These are phyloP conservation scores for Hapsidospora chrysogenum DNA, from an alignment of 495 filamentous ascomycete genomes.

Conservation along the genomic window DNA sequence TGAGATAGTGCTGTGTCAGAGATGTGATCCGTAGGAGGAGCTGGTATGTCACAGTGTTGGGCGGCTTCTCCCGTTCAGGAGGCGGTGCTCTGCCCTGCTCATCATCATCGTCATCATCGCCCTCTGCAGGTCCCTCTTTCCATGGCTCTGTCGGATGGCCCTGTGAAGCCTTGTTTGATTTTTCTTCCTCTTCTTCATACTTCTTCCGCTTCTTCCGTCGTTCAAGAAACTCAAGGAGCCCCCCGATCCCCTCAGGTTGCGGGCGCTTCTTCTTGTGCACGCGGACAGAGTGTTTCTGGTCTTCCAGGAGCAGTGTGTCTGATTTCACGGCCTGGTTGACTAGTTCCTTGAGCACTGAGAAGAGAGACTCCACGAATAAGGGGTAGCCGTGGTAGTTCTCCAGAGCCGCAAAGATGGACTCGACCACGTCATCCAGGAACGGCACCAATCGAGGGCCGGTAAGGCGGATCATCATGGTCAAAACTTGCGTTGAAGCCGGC, in stretches of 20 bases:
- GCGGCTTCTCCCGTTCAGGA: conserved; percentile 28
- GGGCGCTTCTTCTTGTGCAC: conserved; percentile 18
- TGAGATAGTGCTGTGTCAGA: conserved; percentile 70
- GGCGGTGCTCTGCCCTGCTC: conserved; percentile 7
- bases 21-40: conserved; percentile 52
- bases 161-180: not conserved
- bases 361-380: conserved; percentile 67
- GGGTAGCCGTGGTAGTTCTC: conserved; percentile 92
- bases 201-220: conserved; percentile 2
- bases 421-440: conserved; percentile 81
- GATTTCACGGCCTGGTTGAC: conserved; percentile 65
- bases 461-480: conserved; percentile 86
- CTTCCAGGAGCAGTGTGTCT: conserved; percentile 33
- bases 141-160: conserved; percentile 7
- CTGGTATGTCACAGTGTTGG: conserved; percentile 37
- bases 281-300: conserved; percentile 8
- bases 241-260: not conserved
- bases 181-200: not conserved
- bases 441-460: conserved; percentile 69
- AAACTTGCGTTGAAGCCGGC: conserved; percentile 74
- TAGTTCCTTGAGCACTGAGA: conserved; percentile 62
- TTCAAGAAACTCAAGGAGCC: not conserved
- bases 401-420: conserved; percentile 75
- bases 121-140: conserved; percentile 6
- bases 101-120: conserved; percentile 4